A percentile compares a stretch with the other conserved stretches of the same genome.
phyloP scores from a whole-genome alignment of 2,329 filamentous ascomycete genomes.

The Beauveria sp. region DNA sequence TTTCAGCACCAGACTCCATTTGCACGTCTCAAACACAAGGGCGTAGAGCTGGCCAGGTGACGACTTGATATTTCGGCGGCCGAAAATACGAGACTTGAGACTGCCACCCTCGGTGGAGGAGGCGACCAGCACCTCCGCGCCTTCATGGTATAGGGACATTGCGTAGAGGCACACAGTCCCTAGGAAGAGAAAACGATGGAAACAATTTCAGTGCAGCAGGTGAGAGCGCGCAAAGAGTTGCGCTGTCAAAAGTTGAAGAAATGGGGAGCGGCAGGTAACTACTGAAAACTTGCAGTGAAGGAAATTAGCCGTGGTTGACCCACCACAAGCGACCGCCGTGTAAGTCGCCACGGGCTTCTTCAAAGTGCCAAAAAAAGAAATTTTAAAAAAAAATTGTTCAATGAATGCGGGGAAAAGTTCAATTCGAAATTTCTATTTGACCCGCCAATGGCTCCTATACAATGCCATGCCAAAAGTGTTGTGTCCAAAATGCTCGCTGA shows the following conservation, averaged over 20 bases:
- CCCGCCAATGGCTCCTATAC: conserved; percentile 3
- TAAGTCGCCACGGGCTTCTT: conserved; percentile 3
- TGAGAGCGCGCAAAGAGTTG: not conserved
- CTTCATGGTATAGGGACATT: conserved; percentile 96
- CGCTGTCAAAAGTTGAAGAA: not conserved
- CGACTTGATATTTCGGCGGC: conserved; percentile 65
- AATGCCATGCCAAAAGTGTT: conserved; percentile 6
- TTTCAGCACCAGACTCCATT: conserved; percentile 81
- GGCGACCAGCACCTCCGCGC: conserved; percentile 65
- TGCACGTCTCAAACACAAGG: conserved; percentile 74
- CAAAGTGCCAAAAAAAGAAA: not conserved
- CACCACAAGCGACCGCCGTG: conserved; percentile 17
- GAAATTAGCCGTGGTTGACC: conserved; percentile 9
- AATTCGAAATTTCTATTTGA: conserved; percentile 3
- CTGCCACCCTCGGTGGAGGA: conserved; percentile 55
- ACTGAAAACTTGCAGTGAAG: conserved; percentile 1
- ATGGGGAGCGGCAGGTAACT: not conserved
- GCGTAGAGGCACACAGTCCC: no score
- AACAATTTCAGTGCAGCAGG: not conserved
- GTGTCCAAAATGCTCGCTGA: conserved; percentile 9
- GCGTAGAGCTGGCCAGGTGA: conserved; percentile 79
- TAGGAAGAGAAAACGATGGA: not conserved
- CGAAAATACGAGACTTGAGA: conserved; percentile 78
- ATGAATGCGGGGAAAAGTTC: not conserved
- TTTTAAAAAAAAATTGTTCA: not conserved